phyloP scores from a whole-genome alignment of 129 eudicot species.

The Mikania micrantha region DNA sequence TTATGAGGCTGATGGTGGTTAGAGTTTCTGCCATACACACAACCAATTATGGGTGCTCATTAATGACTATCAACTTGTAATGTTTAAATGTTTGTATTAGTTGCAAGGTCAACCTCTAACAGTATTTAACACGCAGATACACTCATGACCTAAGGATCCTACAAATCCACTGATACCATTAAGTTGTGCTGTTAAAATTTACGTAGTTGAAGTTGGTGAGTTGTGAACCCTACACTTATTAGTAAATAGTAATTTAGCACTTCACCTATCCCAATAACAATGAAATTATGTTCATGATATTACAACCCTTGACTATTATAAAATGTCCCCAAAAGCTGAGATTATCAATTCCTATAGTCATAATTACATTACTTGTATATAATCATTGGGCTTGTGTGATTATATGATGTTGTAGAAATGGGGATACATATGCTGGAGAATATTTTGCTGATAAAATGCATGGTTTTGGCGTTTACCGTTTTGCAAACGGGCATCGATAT shows the following conservation, averaged over 20 bases:
- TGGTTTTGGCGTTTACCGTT: constrained; percentile 89
- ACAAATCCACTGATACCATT: background rate
- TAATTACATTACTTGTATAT: background rate
- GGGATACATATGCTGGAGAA: constrained; percentile 82
- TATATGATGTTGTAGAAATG: constrained; percentile 50
- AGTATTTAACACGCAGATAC: background rate
- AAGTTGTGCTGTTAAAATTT: background rate
- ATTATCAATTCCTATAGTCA: background rate
- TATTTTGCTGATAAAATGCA: constrained; percentile 86
- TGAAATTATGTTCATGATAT: no score
- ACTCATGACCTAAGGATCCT: background rate
- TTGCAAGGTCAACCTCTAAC: background rate
- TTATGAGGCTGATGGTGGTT: background rate
- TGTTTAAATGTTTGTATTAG: background rate
- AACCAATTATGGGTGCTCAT: background rate
- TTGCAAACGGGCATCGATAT: constrained; percentile 75
- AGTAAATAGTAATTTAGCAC: background rate
- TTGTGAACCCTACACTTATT: background rate
- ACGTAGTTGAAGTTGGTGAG: background rate
- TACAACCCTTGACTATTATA: no score
- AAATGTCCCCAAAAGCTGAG: no score
- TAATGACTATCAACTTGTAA: background rate
- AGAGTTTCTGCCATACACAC: no score
- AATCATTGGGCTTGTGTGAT: constrained; percentile 2
- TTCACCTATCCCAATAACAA: no score